These are phyloP conservation scores for Neofusicoccum laricinum DNA, from an alignment of 2,329 filamentous ascomycete genomes.

Conservation along the genomic window DNA sequence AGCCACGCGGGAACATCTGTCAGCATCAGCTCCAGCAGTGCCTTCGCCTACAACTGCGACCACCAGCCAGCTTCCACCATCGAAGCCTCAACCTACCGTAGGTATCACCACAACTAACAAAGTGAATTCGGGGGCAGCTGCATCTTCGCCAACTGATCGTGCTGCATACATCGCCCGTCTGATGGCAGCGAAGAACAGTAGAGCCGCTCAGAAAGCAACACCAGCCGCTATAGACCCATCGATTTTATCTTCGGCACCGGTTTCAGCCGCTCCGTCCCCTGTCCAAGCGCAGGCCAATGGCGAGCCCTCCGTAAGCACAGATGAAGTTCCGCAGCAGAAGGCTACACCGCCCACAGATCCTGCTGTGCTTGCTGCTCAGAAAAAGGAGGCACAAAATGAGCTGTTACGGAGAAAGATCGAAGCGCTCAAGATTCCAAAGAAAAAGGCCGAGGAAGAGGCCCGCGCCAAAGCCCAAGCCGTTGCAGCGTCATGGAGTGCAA, in stretches of 20 bases:
- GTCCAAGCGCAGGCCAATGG: not conserved
- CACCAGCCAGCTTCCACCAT: not conserved
- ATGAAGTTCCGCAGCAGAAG: not conserved
- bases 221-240: not conserved
- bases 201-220: slow-evolving; percentile 17
- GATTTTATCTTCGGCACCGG: not conserved
- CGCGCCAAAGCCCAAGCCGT: slow-evolving; percentile 13
- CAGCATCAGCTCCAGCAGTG: slow-evolving; percentile 22
- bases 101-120: slow-evolving; percentile 5
- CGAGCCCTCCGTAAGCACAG: not conserved
- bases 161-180: slow-evolving; percentile 75
- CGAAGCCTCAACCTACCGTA: slow-evolving; percentile 9
- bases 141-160: slow-evolving; percentile 53
- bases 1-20: slow-evolving; percentile 25
- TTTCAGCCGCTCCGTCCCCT: not conserved
- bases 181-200: slow-evolving; percentile 66
- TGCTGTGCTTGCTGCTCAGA: slow-evolving; percentile 38
- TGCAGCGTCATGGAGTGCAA: slow-evolving; percentile 2
- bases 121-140: not conserved
- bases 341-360: not conserved
- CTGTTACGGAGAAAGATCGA: slow-evolving; percentile 76
- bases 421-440: slow-evolving; percentile 40
- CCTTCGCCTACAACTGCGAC: not conserved
- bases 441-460: slow-evolving; percentile 10
- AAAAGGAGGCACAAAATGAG: slow-evolving; percentile 67